Conservation (phyloP, 1,139 yeast genomes). For the Yamadazyma jaroonii region DNA sequence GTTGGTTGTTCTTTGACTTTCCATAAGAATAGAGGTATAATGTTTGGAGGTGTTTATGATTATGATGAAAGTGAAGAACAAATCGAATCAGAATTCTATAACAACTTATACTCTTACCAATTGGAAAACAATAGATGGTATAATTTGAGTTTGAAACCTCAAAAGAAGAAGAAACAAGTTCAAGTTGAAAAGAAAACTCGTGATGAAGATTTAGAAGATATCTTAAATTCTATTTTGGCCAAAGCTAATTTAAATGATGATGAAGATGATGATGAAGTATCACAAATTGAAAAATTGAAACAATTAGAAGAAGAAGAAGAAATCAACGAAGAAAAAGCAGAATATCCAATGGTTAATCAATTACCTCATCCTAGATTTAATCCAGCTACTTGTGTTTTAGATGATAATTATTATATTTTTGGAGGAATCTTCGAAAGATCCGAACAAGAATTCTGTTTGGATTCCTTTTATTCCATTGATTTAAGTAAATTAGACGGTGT, state of each 20-base stretch:
- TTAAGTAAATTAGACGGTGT: conserved; percentile 86
- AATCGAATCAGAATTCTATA: conserved; percentile 80
- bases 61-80: conserved; percentile 94
- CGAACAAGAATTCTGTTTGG: conserved; percentile 79
- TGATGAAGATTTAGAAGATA: conserved; percentile 81
- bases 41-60: conserved; percentile 96
- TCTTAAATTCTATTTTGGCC: conserved; percentile 70
- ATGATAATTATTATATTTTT: conserved; percentile 78
- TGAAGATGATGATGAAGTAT: conserved; percentile 36
- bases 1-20: conserved; percentile 92
- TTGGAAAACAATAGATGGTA: conserved; percentile 90
- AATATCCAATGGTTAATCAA: conserved; percentile 56
- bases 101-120: conserved; percentile 78
- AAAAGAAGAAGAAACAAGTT: conserved; percentile 48
- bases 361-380: conserved; percentile 91
- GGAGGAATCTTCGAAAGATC: conserved; percentile 93
- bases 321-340: conserved; percentile 31
- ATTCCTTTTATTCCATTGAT: conserved; percentile 84
- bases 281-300: conserved; percentile 39
- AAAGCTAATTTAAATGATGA: conserved; percentile 65
- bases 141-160: conserved; percentile 63
- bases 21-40: conserved; percentile 88
- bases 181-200: conserved; percentile 51
- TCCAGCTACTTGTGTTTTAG: conserved; percentile 80
- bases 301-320: conserved; percentile 38